A percentile compares a stretch with the other conserved stretches of the same genome.
Conservation (phyloP, 179 eudicot genomes). For the Amaranthus tricolor region DNA sequence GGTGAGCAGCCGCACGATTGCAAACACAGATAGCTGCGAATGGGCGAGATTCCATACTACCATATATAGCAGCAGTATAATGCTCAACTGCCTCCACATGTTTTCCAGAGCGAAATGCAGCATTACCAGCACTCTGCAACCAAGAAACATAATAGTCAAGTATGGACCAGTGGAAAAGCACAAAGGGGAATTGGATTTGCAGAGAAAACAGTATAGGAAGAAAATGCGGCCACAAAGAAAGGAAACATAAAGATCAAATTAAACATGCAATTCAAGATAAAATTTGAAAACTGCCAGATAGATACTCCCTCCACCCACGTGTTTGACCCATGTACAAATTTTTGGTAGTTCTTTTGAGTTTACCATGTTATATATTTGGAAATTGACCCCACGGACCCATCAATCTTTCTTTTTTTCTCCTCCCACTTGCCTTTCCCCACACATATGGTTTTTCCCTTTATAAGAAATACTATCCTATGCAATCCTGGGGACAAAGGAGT, state of each 20-base stretch:
- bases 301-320: too few species aligned
- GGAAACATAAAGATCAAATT: background rate
- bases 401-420: too few species aligned
- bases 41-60: slow-evolving; percentile 69
- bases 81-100: slow-evolving; percentile 80
- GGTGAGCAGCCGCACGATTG: slow-evolving; percentile 94
- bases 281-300: background rate
- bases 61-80: slow-evolving; percentile 74
- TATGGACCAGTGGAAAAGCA: background rate
- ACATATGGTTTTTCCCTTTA: too few species aligned
- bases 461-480: too few species aligned
- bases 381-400: too few species aligned
- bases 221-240: background rate
- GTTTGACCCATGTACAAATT: too few species aligned
- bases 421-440: too few species aligned
- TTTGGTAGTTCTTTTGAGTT: too few species aligned
- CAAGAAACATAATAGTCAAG: slow-evolving; percentile 15
- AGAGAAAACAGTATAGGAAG: background rate
- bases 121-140: slow-evolving; percentile 78
- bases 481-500: background rate
- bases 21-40: slow-evolving; percentile 95
- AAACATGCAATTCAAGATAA: background rate
- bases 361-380: too few species aligned
- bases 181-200: background rate
- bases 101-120: slow-evolving; percentile 73